These are phyloP conservation scores for Amoeboaphelidium occidentale DNA, from an alignment of 371 early-diverging fungal genomes.

Conservation along the genomic window DNA sequence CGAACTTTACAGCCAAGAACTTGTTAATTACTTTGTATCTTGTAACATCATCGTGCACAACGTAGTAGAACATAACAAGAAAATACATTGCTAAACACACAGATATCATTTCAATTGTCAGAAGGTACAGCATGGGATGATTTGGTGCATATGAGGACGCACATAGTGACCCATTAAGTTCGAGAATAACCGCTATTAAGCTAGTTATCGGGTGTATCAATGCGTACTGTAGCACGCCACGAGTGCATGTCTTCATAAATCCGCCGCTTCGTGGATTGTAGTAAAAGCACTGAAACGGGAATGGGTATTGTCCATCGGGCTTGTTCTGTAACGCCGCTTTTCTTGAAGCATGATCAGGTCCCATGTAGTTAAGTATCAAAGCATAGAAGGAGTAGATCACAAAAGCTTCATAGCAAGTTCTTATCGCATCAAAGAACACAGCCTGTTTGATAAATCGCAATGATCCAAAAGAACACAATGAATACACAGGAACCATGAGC, in stretches of 20 bases:
- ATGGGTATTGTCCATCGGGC: slow-evolving; percentile 15
- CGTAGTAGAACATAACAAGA: slow-evolving; percentile 17
- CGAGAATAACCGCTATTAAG: slow-evolving; percentile 24
- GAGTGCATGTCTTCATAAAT: slow-evolving; percentile 23
- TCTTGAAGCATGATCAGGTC: slow-evolving; percentile 2
- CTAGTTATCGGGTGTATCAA: slow-evolving; percentile 27
- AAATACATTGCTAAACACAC: slow-evolving; percentile 21
- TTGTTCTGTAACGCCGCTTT: slow-evolving; percentile 1
- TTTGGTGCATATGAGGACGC: slow-evolving; percentile 15
- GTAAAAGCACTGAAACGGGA: slow-evolving; percentile 30
- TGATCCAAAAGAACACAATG: slow-evolving; percentile 29
- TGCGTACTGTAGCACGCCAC: slow-evolving; percentile 34
- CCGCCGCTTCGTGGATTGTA: slow-evolving; percentile 29
- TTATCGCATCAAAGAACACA: slow-evolving; percentile 29
- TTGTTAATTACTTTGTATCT: slow-evolving; percentile 13
- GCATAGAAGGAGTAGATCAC: slow-evolving; percentile 28
- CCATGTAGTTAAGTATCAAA: slow-evolving; percentile 27
- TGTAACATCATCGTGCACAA: slow-evolving; percentile 15
- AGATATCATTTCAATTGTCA: slow-evolving; percentile 22
- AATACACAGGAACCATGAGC: slow-evolving; percentile 41
- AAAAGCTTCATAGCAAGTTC: slow-evolving; percentile 43
- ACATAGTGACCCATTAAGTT: slow-evolving; percentile 22
- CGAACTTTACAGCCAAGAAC: slow-evolving; percentile 24
- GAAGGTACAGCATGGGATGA: slow-evolving; percentile 28
- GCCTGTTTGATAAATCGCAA: slow-evolving; percentile 32